Conservation (phyloP, 2,329 filamentous ascomycete species). For the Zymoseptoria brevis region DNA sequence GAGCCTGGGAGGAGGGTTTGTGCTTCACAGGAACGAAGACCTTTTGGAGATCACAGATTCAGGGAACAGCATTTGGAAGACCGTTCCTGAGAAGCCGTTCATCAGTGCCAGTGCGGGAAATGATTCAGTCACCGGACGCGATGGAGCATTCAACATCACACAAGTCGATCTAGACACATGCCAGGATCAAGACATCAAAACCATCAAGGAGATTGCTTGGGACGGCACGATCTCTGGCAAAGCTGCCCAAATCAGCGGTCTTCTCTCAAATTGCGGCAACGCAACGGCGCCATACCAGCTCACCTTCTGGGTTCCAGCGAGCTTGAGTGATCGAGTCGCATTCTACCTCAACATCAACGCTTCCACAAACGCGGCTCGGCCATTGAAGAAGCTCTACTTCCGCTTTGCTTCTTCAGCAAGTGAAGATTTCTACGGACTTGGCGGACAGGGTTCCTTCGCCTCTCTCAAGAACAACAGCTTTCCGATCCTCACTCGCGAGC, state of each 20-base stretch:
- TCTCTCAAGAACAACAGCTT: conserved; percentile 25
- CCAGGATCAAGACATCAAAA: conserved; percentile 16
- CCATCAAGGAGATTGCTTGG: conserved; percentile 12
- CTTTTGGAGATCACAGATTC: conserved; percentile 13
- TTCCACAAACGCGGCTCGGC: conserved; percentile 1
- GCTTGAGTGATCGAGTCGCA: conserved; percentile 14
- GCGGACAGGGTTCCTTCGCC: conserved; percentile 21
- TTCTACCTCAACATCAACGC: conserved; percentile 16
- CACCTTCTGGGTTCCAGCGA: conserved; percentile 18
- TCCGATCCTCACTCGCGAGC: conserved; percentile 24
- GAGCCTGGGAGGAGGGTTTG: conserved; percentile 11
- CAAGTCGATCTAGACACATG: conserved; percentile 19
- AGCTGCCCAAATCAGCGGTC: conserved; percentile 19
- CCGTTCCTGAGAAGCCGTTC: conserved; percentile 15
- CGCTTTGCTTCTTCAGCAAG: conserved; percentile 13
- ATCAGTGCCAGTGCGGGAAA: conserved; percentile 22
- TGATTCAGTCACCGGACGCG: conserved; percentile 17
- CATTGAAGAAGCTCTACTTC: conserved; percentile 24
- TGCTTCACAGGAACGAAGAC: conserved; percentile 4
- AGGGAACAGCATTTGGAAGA: conserved; percentile 16
- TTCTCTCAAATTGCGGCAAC: conserved; percentile 15
- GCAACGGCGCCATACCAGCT: conserved; percentile 15
- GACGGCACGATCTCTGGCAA: conserved; percentile 9
- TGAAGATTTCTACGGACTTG: conserved; percentile 26
- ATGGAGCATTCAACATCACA: conserved; percentile 22